These are phyloP conservation scores for Penicillium desertorum DNA, from an alignment of 495 filamentous ascomycete species.

Conservation along the genomic window DNA sequence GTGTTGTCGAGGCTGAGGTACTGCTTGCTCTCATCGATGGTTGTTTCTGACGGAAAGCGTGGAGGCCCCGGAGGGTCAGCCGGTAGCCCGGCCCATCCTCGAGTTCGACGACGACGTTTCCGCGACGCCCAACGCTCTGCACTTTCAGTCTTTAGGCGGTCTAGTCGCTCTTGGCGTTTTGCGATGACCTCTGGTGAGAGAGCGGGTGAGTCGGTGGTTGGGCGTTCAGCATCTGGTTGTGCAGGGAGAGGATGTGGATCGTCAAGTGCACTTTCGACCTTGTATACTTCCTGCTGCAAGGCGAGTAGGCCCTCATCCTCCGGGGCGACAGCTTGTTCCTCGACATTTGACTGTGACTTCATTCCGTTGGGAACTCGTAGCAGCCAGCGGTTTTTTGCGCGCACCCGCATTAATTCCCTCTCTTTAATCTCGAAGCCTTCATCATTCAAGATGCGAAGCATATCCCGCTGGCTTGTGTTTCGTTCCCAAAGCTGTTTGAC, in stretches of 20 bases:
- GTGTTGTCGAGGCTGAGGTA: slow-evolving; percentile 63
- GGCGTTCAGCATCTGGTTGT: slow-evolving; percentile 19
- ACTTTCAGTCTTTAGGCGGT: slow-evolving; percentile 60
- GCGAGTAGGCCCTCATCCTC: slow-evolving; percentile 44
- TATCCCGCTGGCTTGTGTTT: slow-evolving; percentile 67
- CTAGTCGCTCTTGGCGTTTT: slow-evolving; percentile 56
- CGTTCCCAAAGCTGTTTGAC: slow-evolving; percentile 74
- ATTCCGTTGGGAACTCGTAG: slow-evolving; percentile 60
- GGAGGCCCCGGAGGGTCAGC: slow-evolving; percentile 73
- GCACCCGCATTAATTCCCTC: slow-evolving; percentile 64
- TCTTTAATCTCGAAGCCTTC: slow-evolving; percentile 73
- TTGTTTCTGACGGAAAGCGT: slow-evolving; percentile 78
- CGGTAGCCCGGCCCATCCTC: slow-evolving; percentile 68
- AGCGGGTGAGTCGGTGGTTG: slow-evolving; percentile 33
- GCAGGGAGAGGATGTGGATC: slow-evolving; percentile 22
- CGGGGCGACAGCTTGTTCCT: slow-evolving; percentile 26
- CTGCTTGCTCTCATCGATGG: slow-evolving; percentile 73
- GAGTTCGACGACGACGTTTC: slow-evolving; percentile 71
- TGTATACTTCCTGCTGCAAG: slow-evolving; percentile 46
- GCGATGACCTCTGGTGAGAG: slow-evolving; percentile 53
- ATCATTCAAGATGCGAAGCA: slow-evolving; percentile 65
- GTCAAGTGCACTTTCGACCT: slow-evolving; percentile 33
- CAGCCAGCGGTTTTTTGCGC: slow-evolving; percentile 62
- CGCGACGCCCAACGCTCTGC: slow-evolving; percentile 61
- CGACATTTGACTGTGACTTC: slow-evolving; percentile 40